A percentile compares a stretch with the other conserved stretches of the same genome.
These are phyloP conservation scores for Boeremia exigua DNA, from an alignment of 2,329 filamentous ascomycete genomes.

Conservation along the genomic window DNA sequence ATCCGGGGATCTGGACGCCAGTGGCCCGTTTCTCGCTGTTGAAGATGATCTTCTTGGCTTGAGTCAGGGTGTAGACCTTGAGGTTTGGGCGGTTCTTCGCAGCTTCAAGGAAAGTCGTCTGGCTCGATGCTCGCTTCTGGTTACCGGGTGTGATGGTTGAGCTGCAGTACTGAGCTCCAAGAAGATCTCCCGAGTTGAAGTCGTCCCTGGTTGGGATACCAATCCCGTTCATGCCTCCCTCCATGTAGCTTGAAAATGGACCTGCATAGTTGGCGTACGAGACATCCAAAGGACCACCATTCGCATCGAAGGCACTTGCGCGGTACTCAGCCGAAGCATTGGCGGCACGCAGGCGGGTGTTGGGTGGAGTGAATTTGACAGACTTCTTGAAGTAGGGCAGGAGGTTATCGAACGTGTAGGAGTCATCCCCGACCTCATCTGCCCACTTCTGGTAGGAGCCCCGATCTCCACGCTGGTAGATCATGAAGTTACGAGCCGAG, in stretches of 20 bases:
- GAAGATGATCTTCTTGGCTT: constrained; percentile 47
- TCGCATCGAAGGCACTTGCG: constrained; percentile 14
- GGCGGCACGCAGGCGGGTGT: constrained; percentile 14
- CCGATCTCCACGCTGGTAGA: constrained; percentile 27
- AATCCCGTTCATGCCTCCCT: constrained; percentile 5
- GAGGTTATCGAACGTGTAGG: constrained; percentile 38
- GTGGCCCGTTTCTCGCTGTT: constrained; percentile 14
- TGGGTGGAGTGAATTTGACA: constrained; percentile 38
- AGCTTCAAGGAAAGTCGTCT: background rate
- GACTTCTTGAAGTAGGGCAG: constrained; percentile 38
- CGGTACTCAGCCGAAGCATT: constrained; percentile 20
- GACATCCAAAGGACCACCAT: constrained; percentile 1
- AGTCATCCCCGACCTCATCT: constrained; percentile 35
- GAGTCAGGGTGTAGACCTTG: constrained; percentile 41
- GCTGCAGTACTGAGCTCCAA: constrained; percentile 13
- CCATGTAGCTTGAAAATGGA: background rate
- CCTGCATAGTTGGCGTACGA: constrained; percentile 1
- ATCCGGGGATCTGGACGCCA: constrained; percentile 18
- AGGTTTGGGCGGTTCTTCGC: constrained; percentile 2
- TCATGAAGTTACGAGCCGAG: constrained; percentile 31
- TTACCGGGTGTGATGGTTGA: constrained; percentile 11
- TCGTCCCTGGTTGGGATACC: constrained; percentile 16
- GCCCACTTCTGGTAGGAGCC: constrained; percentile 38
- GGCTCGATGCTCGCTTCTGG: background rate
- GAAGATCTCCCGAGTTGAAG: constrained; percentile 3